A percentile compares a stretch with the other conserved stretches of the same genome.
phyloP scores from a whole-genome alignment of 805 yeast species.

The Ogataea henricii region DNA sequence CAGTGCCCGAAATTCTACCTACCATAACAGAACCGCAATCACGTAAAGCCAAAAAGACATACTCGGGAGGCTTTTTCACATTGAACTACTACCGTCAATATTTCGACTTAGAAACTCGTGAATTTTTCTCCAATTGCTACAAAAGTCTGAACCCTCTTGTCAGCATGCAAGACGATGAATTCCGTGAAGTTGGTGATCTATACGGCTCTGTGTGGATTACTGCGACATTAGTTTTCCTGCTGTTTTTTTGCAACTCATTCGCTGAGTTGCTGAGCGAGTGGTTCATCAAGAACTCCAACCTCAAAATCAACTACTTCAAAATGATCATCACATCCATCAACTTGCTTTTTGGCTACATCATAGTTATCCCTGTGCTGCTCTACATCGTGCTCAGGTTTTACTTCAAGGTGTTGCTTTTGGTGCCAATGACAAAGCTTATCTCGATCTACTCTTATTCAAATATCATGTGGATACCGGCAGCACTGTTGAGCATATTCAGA shows the following conservation, averaged over 20 bases:
- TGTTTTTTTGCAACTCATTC: conserved; percentile 76
- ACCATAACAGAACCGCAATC: neutral
- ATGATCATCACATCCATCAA: conserved; percentile 67
- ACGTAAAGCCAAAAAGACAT: conserved; percentile 26
- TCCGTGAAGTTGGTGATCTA: conserved; percentile 59
- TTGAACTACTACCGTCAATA: conserved; percentile 61
- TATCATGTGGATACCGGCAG: conserved; percentile 83
- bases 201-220: conserved; percentile 93
- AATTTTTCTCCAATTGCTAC: conserved; percentile 56
- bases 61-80: conserved; percentile 51
- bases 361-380: conserved; percentile 59
- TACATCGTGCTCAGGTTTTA: conserved; percentile 54
- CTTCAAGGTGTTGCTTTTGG: conserved; percentile 49
- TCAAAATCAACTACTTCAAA: conserved; percentile 55
- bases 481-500: conserved; percentile 58
- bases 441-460: conserved; percentile 86
- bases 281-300: conserved; percentile 43
- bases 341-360: conserved; percentile 75
- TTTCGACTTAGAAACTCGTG: conserved; percentile 68
- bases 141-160: conserved; percentile 59
- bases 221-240: conserved; percentile 70
- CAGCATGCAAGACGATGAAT: conserved; percentile 35
- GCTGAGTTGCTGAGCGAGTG: conserved; percentile 60
- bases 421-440: conserved; percentile 58
- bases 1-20: neutral